phyloP scores from a whole-genome alignment of 352 stramenopile species.

The Globisporangium paddicum region DNA sequence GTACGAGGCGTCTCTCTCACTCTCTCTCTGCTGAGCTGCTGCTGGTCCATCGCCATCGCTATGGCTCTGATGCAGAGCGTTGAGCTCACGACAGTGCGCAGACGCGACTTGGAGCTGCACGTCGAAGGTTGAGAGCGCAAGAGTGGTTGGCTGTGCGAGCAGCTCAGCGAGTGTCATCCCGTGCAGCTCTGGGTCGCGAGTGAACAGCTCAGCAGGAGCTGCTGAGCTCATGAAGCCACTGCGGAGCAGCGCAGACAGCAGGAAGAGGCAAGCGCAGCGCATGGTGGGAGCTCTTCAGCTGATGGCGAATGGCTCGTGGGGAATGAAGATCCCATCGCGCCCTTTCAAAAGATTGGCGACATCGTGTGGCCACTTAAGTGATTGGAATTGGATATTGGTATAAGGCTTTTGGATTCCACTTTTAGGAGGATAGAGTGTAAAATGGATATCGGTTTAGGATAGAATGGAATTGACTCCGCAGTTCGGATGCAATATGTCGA shows the following conservation, averaged over 20 bases:
- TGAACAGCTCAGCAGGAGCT: constrained; percentile 4
- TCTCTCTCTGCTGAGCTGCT: not conserved
- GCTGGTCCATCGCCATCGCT: not conserved
- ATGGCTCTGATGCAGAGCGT: not conserved
- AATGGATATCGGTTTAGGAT: too few species aligned
- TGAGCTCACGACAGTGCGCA: constrained; percentile 27
- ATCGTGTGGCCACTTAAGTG: too few species aligned
- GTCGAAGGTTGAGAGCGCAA: constrained; percentile 18
- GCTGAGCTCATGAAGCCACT: not conserved
- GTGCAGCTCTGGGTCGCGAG: constrained; percentile 22
- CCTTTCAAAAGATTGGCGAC: too few species aligned
- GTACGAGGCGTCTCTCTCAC: constrained; percentile 10
- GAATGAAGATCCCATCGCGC: too few species aligned
- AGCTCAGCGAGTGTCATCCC: constrained; percentile 18
- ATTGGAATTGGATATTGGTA: too few species aligned
- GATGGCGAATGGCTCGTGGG: too few species aligned
- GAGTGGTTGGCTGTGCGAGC: constrained; percentile 17
- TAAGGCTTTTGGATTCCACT: too few species aligned
- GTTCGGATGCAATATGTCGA: too few species aligned
- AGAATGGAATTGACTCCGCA: too few species aligned
- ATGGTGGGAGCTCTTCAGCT: not conserved
- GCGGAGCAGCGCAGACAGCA: not conserved
- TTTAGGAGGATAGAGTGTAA: too few species aligned
- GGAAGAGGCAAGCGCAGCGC: not conserved
- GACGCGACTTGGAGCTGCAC: constrained; percentile 26